Conservation (phyloP, 1,139 yeast species). For the Debaryomyces sp. region DNA sequence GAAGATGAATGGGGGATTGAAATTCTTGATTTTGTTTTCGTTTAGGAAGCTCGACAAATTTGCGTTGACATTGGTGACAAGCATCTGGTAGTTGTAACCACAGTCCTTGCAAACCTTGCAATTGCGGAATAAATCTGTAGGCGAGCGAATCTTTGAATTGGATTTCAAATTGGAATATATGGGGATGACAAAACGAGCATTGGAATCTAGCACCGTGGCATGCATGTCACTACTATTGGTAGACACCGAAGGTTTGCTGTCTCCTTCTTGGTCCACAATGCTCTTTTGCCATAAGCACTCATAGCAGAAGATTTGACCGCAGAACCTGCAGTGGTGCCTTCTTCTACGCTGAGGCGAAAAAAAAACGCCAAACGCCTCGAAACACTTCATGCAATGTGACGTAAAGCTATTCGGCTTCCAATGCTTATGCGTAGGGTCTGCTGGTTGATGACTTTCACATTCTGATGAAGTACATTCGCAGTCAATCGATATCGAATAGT, state of each 20-base stretch:
- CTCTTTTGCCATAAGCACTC: constrained; percentile 31
- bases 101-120: constrained; percentile 44
- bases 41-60: constrained; percentile 23
- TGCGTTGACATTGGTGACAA: constrained; percentile 4
- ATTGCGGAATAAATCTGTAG: constrained; percentile 24
- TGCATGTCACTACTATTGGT: constrained; percentile 10
- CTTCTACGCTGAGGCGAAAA: constrained; percentile 29
- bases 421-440: constrained; percentile 44
- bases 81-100: constrained; percentile 29
- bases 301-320: constrained; percentile 43
- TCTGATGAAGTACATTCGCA: background rate
- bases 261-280: background rate
- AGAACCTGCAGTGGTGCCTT: constrained; percentile 49
- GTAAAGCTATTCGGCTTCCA: constrained; percentile 45
- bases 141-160: constrained; percentile 6
- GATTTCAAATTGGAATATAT: constrained; percentile 25
- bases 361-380: constrained; percentile 37
- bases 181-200: constrained; percentile 44
- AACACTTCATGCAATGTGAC: constrained; percentile 46
- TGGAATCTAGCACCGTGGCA: constrained; percentile 34
- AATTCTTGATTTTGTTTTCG: constrained; percentile 26
- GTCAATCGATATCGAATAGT: constrained; percentile 6
- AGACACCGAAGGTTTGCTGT: background rate
- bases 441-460: background rate
- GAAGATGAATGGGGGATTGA: constrained; percentile 31